phyloP scores from a whole-genome alignment of 2,329 filamentous ascomycete species.

The Stagonosporopsis cucurbitacearum region DNA sequence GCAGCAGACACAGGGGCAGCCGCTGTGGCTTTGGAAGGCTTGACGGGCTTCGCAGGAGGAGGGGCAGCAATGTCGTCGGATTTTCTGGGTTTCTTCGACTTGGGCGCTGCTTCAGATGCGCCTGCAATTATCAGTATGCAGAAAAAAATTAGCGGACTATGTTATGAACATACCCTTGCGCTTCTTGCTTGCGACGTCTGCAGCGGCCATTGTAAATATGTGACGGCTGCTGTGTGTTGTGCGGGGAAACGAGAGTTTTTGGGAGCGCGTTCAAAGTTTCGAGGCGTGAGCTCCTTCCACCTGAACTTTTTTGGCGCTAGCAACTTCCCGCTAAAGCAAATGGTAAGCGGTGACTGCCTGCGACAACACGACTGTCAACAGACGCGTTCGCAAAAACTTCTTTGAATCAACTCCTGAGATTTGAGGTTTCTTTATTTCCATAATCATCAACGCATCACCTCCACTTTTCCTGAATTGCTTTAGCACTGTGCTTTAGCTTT shows the following conservation, averaged over 20 bases:
- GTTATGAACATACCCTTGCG: constrained; percentile 55
- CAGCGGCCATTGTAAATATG: constrained; percentile 58
- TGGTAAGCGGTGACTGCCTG: constrained; percentile 9
- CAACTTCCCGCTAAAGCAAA: constrained; percentile 24
- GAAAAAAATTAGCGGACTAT: background rate
- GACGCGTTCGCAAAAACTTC: background rate
- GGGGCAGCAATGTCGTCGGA: constrained; percentile 35
- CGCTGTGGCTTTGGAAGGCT: constrained; percentile 31
- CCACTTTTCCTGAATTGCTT: background rate
- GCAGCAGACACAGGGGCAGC: constrained; percentile 28
- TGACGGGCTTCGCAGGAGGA: constrained; percentile 25
- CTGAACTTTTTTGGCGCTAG: constrained; percentile 43
- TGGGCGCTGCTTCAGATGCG: constrained; percentile 43
- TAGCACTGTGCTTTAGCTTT: background rate
- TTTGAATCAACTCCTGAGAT: background rate
- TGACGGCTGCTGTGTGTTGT: constrained; percentile 20
- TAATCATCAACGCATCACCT: background rate
- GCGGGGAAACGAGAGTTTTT: constrained; percentile 14
- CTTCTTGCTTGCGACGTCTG: constrained; percentile 61
- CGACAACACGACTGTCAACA: constrained; percentile 3
- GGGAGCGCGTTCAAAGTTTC: constrained; percentile 43
- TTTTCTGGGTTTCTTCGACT: constrained; percentile 50
- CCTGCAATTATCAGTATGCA: constrained; percentile 31
- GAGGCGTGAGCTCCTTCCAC: constrained; percentile 34
- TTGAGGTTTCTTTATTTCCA: too few species aligned